Conservation (phyloP, 257 asterid species). For the Nicotiana obtusifolia region DNA sequence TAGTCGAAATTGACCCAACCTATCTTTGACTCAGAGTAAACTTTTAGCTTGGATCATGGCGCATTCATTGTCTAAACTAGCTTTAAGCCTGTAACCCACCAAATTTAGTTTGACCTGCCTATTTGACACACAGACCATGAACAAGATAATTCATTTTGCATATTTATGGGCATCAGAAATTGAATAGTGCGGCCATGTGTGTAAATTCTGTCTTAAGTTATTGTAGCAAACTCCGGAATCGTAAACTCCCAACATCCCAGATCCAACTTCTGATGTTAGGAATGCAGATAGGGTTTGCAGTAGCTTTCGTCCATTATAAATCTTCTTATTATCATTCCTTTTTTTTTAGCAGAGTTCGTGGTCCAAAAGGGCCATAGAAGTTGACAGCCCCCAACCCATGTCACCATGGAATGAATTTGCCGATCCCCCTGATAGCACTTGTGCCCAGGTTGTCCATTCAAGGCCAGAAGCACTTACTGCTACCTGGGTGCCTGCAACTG, state of each 20-base stretch:
- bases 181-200: background rate
- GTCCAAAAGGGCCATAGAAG: slow-evolving; percentile 38
- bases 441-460: slow-evolving; percentile 36
- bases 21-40: background rate
- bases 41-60: background rate
- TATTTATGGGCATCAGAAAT: background rate
- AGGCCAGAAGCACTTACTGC: slow-evolving; percentile 28
- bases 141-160: background rate
- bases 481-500: slow-evolving; percentile 28
- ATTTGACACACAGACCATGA: background rate
- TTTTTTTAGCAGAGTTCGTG: slow-evolving; percentile 33
- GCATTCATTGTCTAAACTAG: background rate
- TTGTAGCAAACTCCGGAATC: background rate
- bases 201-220: background rate
- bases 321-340: background rate
- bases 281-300: background rate
- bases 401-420: slow-evolving; percentile 32
- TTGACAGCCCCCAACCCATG: slow-evolving; percentile 29
- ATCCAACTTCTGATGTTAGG: background rate
- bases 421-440: slow-evolving; percentile 38
- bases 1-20: background rate
- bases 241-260: background rate
- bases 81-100: background rate
- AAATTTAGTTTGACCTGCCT: background rate
- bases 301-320: background rate